phyloP scores from a whole-genome alignment of 2,329 filamentous ascomycete species.

The Ilyonectria destructans region DNA sequence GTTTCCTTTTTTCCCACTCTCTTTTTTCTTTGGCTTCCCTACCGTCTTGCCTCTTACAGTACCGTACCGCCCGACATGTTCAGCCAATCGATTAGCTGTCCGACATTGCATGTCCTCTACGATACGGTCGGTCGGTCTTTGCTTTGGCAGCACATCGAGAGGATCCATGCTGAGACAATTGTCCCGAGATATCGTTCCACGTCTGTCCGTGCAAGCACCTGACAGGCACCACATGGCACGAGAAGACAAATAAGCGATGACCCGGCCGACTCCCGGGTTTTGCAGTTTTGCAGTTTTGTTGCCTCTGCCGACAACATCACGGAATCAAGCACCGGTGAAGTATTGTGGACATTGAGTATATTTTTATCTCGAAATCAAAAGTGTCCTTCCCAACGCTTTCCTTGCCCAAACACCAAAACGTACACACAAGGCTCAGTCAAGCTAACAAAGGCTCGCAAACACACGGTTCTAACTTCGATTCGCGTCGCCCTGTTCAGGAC shows the following conservation, averaged over 20 bases:
- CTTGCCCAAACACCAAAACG: constrained; percentile 39
- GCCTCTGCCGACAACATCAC: not conserved
- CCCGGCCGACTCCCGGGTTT: not conserved
- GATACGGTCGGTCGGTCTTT: not conserved
- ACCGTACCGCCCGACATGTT: not conserved
- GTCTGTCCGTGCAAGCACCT: not conserved
- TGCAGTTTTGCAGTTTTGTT: not conserved
- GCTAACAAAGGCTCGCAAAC: constrained; percentile 36
- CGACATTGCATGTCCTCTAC: constrained; percentile 2
- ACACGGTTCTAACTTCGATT: constrained; percentile 8
- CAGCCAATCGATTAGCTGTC: not conserved
- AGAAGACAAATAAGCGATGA: not conserved
- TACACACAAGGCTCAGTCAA: constrained; percentile 39
- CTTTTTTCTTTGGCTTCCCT: not conserved
- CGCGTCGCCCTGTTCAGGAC: constrained; percentile 9
- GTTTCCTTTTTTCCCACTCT: not conserved
- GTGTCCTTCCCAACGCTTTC: constrained; percentile 34
- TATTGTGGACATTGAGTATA: constrained; percentile 28
- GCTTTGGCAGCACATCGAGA: not conserved
- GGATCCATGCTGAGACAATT: constrained; percentile 1
- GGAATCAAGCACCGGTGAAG: not conserved
- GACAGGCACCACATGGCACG: not conserved
- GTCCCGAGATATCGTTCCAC: constrained; percentile 7
- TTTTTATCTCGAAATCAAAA: constrained; percentile 35
- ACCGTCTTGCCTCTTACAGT: not conserved